Evolutionary conservation across 1,139 yeast species (phyloP).

Genomic region (Candida sp.): DNA sequence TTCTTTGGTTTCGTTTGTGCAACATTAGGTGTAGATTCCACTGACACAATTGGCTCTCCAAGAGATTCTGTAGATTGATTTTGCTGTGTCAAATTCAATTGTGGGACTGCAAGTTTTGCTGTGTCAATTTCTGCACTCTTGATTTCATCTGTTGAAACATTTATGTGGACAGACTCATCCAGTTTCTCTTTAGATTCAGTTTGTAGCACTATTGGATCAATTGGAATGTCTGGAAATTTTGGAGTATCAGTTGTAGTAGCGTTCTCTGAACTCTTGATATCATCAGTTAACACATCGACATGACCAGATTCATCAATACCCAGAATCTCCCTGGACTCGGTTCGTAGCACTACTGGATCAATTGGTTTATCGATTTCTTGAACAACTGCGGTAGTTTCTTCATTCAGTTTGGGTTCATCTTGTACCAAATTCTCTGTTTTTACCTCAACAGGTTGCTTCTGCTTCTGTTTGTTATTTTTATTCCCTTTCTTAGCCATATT

Average conservation of each 20-base stretch:
- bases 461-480: neutral
- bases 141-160: too few species aligned
- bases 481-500: neutral
- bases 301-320: too few species aligned
- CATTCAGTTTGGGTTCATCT: too few species aligned
- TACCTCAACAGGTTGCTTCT: neutral
- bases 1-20: conserved; percentile 22
- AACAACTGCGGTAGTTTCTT: too few species aligned
- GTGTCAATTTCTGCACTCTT: too few species aligned
- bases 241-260: too few species aligned
- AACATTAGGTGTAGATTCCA: neutral
- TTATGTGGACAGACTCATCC: too few species aligned
- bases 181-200: too few species aligned
- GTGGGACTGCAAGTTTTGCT: neutral
- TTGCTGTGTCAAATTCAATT: neutral
- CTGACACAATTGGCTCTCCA: neutral
- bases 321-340: neutral
- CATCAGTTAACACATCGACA: too few species aligned
- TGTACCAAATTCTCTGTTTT: neutral
- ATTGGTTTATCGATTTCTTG: neutral
- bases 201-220: too few species aligned
- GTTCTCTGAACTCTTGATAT: too few species aligned
- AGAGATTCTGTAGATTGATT: neutral
- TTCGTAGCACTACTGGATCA: neutral
- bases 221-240: too few species aligned